These are phyloP conservation scores for Leishmania gerbilli DNA, from an alignment of 208 protist genomes.

Conservation along the genomic window DNA sequence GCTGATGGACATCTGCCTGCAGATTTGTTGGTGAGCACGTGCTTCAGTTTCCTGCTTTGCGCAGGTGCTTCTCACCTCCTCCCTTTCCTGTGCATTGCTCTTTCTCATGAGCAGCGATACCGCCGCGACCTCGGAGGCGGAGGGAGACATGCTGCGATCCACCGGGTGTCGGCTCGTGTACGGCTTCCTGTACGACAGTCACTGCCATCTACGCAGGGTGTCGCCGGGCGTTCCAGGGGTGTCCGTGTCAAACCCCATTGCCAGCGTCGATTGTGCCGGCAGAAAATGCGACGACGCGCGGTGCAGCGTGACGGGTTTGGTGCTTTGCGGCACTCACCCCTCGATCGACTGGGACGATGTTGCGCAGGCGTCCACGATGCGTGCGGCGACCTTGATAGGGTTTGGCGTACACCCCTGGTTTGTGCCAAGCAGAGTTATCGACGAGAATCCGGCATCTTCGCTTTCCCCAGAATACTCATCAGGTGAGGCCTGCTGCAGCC, in stretches of 20 bases:
- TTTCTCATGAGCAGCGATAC: background rate
- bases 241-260: background rate
- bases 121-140: background rate
- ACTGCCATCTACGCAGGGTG: constrained; percentile 19
- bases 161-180: background rate
- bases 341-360: constrained; percentile 59
- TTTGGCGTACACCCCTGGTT: constrained; percentile 88
- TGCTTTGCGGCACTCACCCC: constrained; percentile 82
- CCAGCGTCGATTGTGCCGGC: background rate
- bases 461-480: background rate
- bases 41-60: background rate
- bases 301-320: constrained; percentile 8
- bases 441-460: background rate
- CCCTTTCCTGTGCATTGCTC: background rate
- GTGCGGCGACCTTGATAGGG: constrained; percentile 20
- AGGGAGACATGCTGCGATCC: background rate
- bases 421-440: constrained; percentile 22
- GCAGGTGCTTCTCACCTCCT: background rate
- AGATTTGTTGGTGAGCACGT: background rate
- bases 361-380: background rate
- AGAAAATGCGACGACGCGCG: background rate
- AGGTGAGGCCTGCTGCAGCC: background rate
- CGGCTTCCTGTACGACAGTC: constrained; percentile 24
- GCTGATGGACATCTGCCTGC: background rate
- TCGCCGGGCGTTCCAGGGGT: background rate